Base-by-base conservation (phyloP, 768 basidiomycete genomes). In the Suillus paluster region DNA sequence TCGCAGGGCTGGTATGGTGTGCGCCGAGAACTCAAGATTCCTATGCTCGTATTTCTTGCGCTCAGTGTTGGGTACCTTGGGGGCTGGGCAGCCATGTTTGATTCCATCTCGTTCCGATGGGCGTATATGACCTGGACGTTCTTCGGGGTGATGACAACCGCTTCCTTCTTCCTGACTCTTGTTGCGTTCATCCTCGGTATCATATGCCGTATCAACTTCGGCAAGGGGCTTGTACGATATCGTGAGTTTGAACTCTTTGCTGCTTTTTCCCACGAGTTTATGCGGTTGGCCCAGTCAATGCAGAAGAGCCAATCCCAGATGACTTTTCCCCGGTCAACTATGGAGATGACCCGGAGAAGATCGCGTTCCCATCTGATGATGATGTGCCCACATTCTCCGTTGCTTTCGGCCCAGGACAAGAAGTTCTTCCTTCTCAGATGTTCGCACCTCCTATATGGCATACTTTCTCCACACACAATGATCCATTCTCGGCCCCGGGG, bases 71-170 rank as follows among this genome's bases (percentile, higher is more conserved):
- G 84, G 21, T 91, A 93, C 71, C 78, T 92, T 21, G 81, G 77
- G 41, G 88, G 85, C 44, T 93, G 87, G 88, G 80, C 86, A 53
- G 72, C 86, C 62, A 89, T 92, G 87, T 92, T 94, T 73, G 77
- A 84, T 57, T 86, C 89, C 30, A 78, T 78, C 8, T 84, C 89
- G 4, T 93, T 93, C 82, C 84, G 87, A 50, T 91, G 89, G 88
- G 88, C 86, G 19, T 92, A 90, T 71, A 73, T 80, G 46, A 84
- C 84, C 14, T 94, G 91, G 91, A 73, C 73, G 5, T 92, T 93
- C 80, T 93, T 93, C 74, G 81, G 84, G 54, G 70, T 88, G 61
- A 87, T 89, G 77, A 79, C 84, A 9, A 71, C 79, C 10, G 76
- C 82, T 2, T 89, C 91, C 0, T 85, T 87, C 14, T 67, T 82